Evolutionary conservation across 192 early-diverging fungal species (phyloP).

Genomic region (Linderina pennispora): DNA sequence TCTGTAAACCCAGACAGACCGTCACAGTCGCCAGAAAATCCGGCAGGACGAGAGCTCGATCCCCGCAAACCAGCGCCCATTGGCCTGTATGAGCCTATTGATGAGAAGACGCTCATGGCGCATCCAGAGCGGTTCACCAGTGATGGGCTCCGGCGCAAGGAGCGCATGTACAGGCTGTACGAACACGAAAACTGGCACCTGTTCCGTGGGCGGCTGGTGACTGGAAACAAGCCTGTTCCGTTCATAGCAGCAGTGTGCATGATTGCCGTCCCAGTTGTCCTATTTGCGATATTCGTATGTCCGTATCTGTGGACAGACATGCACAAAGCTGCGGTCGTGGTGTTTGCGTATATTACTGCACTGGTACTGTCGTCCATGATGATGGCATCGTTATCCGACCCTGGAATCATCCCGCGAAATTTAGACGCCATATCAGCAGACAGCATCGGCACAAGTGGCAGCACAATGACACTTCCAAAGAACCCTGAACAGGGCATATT

Average conservation of each 20-base stretch:
- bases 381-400: conserved; percentile 60
- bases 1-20: no score
- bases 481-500: no score
- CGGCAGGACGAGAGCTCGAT: no score
- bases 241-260: conserved; percentile 47
- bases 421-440: conserved; percentile 30
- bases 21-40: no score
- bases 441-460: no score
- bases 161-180: not conserved
- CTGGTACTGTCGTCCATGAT: conserved; percentile 52
- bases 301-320: conserved; percentile 49
- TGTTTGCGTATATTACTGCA: conserved; percentile 52
- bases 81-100: no score
- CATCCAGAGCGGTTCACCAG: no score
- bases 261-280: conserved; percentile 38
- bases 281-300: conserved; percentile 51
- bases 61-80: no score
- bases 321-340: conserved; percentile 44
- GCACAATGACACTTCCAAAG: no score
- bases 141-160: no score
- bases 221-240: conserved; percentile 49
- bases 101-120: no score
- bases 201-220: conserved; percentile 52
- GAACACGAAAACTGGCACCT: conserved; percentile 36
- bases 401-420: conserved; percentile 56